These are phyloP conservation scores for Coemansia sp. DNA, from an alignment of 192 early-diverging fungal genomes.

Conservation along the genomic window DNA sequence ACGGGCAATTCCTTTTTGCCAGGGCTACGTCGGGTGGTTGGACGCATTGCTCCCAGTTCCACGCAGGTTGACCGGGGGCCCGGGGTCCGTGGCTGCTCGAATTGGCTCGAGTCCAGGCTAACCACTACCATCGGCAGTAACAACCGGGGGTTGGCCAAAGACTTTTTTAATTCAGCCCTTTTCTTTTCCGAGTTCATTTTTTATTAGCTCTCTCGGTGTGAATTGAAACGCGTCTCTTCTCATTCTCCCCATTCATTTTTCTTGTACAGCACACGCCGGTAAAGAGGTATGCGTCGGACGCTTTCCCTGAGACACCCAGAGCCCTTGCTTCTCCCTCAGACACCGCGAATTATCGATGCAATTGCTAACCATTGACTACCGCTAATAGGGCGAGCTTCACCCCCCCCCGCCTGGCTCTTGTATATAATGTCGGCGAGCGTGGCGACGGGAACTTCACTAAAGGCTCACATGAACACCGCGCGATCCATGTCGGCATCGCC, in stretches of 20 bases:
- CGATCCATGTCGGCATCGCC: constrained; percentile 31
- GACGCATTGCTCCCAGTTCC: no score
- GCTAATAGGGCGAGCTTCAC: neutral
- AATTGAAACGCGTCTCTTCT: constrained; percentile 4
- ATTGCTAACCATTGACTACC: neutral
- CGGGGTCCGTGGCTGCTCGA: no score
- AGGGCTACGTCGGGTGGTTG: no score
- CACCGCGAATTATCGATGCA: no score
- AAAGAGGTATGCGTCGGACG: neutral
- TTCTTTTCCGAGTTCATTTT: constrained; percentile 12
- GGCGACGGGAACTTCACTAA: constrained; percentile 25
- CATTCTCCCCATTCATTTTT: neutral
- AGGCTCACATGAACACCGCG: constrained; percentile 22
- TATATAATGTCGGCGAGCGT: constrained; percentile 49
- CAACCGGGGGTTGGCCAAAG: no score
- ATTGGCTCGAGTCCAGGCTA: no score
- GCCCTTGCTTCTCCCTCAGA: no score
- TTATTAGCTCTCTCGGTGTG: constrained; percentile 2
- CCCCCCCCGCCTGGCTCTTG: no score
- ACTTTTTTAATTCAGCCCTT: constrained; percentile 4
- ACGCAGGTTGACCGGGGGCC: no score
- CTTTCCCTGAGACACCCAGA: no score
- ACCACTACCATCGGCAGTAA: no score
- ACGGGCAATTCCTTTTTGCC: no score
- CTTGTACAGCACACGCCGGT: neutral